These are phyloP conservation scores for Parathielavia appendiculata DNA, from an alignment of 495 filamentous ascomycete genomes.

Conservation along the genomic window DNA sequence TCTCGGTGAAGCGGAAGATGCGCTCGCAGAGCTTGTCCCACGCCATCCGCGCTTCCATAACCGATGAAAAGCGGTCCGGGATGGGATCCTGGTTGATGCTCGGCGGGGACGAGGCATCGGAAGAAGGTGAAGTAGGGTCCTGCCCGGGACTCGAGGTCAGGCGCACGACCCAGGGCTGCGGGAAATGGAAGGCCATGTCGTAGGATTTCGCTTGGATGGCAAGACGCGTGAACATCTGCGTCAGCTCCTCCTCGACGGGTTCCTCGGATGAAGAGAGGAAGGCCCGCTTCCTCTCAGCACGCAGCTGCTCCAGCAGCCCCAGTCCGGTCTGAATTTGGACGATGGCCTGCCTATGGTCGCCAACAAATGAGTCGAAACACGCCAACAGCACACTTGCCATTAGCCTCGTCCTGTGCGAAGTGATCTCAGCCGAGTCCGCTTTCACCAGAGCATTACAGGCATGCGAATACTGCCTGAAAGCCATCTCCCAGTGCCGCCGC, in stretches of 20 bases:
- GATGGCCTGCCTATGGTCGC: slow-evolving; percentile 47
- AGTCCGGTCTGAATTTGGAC: slow-evolving; percentile 44
- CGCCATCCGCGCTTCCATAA: slow-evolving; percentile 45
- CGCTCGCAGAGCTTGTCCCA: slow-evolving; percentile 49
- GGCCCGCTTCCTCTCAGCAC: slow-evolving; percentile 36
- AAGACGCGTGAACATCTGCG: slow-evolving; percentile 53
- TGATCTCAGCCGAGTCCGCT: slow-evolving; percentile 30
- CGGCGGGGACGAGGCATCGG: slow-evolving; percentile 41
- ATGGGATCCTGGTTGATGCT: slow-evolving; percentile 38
- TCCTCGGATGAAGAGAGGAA: slow-evolving; percentile 40
- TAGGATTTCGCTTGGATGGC: slow-evolving; percentile 56
- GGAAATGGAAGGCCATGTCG: slow-evolving; percentile 57
- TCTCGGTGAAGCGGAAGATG: slow-evolving; percentile 51
- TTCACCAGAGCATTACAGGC: slow-evolving; percentile 36
- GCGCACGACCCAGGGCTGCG: slow-evolving; percentile 50
- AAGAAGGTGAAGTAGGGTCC: slow-evolving; percentile 37
- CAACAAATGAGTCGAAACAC: slow-evolving; percentile 50
- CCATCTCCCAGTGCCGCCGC: slow-evolving; percentile 40
- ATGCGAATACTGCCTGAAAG: slow-evolving; percentile 42
- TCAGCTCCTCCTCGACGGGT: slow-evolving; percentile 51
- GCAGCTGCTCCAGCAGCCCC: slow-evolving; percentile 41
- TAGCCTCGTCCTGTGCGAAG: slow-evolving; percentile 40
- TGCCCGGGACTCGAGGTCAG: slow-evolving; percentile 37
- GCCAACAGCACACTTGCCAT: slow-evolving; percentile 48
- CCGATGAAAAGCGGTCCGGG: slow-evolving; percentile 43